A percentile compares a stretch with the other conserved stretches of the same genome.
phyloP scores from a whole-genome alignment of 2,329 filamentous ascomycete species.

The Fusarium aywerte region DNA sequence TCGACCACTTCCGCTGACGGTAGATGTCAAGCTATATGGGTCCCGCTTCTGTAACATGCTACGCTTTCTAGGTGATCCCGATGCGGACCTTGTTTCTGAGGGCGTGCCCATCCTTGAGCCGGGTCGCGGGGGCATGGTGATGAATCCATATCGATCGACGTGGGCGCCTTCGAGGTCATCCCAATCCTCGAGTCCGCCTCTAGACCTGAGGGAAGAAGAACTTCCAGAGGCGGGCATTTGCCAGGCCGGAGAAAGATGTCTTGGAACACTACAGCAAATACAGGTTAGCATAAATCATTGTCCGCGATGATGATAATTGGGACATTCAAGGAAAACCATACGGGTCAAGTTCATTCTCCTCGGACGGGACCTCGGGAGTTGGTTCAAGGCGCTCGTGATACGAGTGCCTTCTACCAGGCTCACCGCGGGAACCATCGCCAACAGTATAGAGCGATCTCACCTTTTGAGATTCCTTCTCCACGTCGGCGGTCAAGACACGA shows the following conservation, averaged over 20 bases:
- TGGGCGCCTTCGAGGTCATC: slow-evolving; percentile 69
- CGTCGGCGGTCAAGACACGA: slow-evolving; percentile 63
- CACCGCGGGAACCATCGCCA: slow-evolving; percentile 63
- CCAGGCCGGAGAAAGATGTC: slow-evolving; percentile 49
- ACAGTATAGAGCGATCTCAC: slow-evolving; percentile 73
- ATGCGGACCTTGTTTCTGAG: slow-evolving; percentile 55
- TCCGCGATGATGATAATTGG: slow-evolving; percentile 37
- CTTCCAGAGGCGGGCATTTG: slow-evolving; percentile 56
- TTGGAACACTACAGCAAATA: slow-evolving; percentile 42
- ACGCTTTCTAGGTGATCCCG: slow-evolving; percentile 57
- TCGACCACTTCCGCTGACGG: slow-evolving; percentile 51
- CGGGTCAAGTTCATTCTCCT: slow-evolving; percentile 65
- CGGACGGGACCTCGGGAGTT: slow-evolving; percentile 62
- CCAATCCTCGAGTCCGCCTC: slow-evolving; percentile 73
- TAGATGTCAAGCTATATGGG: slow-evolving; percentile 52
- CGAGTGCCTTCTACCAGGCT: slow-evolving; percentile 61
- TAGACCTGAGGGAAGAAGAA: slow-evolving; percentile 58
- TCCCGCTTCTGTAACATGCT: slow-evolving; percentile 57
- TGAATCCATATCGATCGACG: slow-evolving; percentile 77
- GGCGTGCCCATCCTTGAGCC: slow-evolving; percentile 56
- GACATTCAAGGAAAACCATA: slow-evolving; percentile 64
- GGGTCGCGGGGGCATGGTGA: slow-evolving; percentile 59
- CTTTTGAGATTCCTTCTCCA: slow-evolving; percentile 73
- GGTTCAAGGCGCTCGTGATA: slow-evolving; percentile 62
- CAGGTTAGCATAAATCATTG: slow-evolving; percentile 48